Percentiles rank a stretch among this genome's conserved stretches.
phyloP scores from a whole-genome alignment of 371 early-diverging fungal species.

The Lichtheimia hyalospora region DNA sequence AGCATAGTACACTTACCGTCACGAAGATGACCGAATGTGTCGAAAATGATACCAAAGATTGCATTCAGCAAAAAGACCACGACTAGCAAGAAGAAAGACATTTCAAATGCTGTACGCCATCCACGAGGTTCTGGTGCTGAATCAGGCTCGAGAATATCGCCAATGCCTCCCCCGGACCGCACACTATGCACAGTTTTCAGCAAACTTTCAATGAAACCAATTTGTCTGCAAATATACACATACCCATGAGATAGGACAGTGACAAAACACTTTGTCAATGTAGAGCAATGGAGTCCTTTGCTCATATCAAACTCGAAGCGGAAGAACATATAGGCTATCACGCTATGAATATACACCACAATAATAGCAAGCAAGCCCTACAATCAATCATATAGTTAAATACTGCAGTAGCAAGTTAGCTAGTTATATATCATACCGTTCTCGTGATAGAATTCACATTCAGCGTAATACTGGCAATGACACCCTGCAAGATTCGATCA shows the following conservation, averaged over 20 bases:
- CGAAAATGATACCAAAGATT: conserved; percentile 65
- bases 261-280: conserved; percentile 48
- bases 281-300: conserved; percentile 49
- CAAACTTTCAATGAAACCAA: too few relatives aligned
- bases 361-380: conserved; percentile 49
- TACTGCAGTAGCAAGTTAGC: not conserved
- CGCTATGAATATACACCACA: conserved; percentile 56
- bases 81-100: conserved; percentile 57
- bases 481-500: conserved; percentile 60
- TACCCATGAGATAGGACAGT: conserved; percentile 56
- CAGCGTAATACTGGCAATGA: conserved; percentile 56
- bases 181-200: conserved; percentile 20
- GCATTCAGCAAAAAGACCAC: conserved; percentile 59
- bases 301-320: conserved; percentile 45
- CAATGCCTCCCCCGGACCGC: conserved; percentile 57
- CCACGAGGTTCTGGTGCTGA: conserved; percentile 32
- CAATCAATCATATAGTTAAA: not conserved
- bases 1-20: conserved; percentile 33
- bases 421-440: conserved; percentile 27
- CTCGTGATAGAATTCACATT: conserved; percentile 54
- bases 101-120: conserved; percentile 53
- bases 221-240: not conserved
- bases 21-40: conserved; percentile 61
- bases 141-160: conserved; percentile 50
- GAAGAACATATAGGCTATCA: conserved; percentile 54